A percentile compares a stretch with the other conserved stretches of the same genome.
Conservation (phyloP, 2,329 filamentous ascomycete species). For the Cercospora sojina region DNA sequence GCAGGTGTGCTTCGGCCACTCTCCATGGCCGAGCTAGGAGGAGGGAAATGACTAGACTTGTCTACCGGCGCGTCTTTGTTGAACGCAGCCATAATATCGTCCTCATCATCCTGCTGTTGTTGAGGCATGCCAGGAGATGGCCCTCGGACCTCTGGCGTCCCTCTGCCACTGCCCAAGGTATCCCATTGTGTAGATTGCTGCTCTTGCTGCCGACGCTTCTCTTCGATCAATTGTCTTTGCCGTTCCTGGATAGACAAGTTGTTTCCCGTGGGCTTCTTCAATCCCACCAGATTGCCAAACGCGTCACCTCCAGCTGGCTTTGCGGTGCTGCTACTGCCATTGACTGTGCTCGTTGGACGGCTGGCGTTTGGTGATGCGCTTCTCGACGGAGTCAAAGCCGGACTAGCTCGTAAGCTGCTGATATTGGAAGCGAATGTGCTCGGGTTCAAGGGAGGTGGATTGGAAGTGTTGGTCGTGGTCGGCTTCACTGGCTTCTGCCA, state of each 20-base stretch:
- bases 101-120: constrained; percentile 42
- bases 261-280: constrained; percentile 59
- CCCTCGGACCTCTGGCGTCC: constrained; percentile 39
- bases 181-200: constrained; percentile 71
- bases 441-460: constrained; percentile 29
- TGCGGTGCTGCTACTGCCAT: constrained; percentile 41
- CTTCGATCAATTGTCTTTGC: constrained; percentile 70
- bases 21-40: constrained; percentile 36
- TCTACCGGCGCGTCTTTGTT: constrained; percentile 59
- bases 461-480: constrained; percentile 21
- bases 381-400: constrained; percentile 43
- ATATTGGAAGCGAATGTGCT: constrained; percentile 30
- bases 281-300: constrained; percentile 72
- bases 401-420: constrained; percentile 41
- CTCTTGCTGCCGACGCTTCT: constrained; percentile 73
- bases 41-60: constrained; percentile 59
- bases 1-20: constrained; percentile 46
- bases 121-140: constrained; percentile 25
- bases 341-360: constrained; percentile 43
- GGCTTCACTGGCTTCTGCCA: constrained; percentile 42
- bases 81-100: constrained; percentile 63
- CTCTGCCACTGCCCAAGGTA: constrained; percentile 67
- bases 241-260: constrained; percentile 68
- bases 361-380: constrained; percentile 33
- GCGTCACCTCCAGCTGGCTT: constrained; percentile 64